Evolutionary conservation across 768 basidiomycete genomes (phyloP).

Genomic region (Tylopilus vinaceipallidus): DNA sequence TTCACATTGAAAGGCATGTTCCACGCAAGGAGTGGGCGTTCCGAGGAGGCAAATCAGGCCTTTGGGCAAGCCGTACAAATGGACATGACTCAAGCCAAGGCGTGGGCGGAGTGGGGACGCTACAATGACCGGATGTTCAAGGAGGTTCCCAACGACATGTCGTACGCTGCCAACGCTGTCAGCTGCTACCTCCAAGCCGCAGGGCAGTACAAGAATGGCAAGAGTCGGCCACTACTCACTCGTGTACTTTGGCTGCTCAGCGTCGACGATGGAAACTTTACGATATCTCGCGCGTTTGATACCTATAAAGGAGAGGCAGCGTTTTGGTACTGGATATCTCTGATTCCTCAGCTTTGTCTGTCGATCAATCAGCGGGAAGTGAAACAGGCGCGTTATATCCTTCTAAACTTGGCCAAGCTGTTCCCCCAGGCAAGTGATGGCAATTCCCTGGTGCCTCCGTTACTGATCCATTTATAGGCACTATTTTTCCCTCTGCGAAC

Average conservation of each 20-base stretch:
- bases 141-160: conserved; percentile 70
- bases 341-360: conserved; percentile 90
- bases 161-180: conserved; percentile 85
- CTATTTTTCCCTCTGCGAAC: conserved; percentile 95
- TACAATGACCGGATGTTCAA: conserved; percentile 94
- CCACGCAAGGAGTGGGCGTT: conserved; percentile 79
- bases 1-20: conserved; percentile 99
- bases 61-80: conserved; percentile 96
- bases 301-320: conserved; percentile 95
- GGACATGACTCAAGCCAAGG: conserved; percentile 92
- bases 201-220: conserved; percentile 90
- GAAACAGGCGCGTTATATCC: conserved; percentile 85
- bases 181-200: conserved; percentile 98
- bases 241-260: conserved; percentile 96
- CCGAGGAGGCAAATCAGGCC: conserved; percentile 87
- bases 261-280: conserved; percentile 75
- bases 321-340: conserved; percentile 98
- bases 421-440: conserved; percentile 78
- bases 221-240: conserved; percentile 86
- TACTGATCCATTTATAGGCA: conserved; percentile 50
- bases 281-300: conserved; percentile 82
- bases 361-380: conserved; percentile 91
- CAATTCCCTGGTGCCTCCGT: not conserved
- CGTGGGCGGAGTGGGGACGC: conserved; percentile 98
- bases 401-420: conserved; percentile 85